Base-by-base conservation (phyloP, 345 rosid genomes). In the Sonneratia caseolaris region DNA sequence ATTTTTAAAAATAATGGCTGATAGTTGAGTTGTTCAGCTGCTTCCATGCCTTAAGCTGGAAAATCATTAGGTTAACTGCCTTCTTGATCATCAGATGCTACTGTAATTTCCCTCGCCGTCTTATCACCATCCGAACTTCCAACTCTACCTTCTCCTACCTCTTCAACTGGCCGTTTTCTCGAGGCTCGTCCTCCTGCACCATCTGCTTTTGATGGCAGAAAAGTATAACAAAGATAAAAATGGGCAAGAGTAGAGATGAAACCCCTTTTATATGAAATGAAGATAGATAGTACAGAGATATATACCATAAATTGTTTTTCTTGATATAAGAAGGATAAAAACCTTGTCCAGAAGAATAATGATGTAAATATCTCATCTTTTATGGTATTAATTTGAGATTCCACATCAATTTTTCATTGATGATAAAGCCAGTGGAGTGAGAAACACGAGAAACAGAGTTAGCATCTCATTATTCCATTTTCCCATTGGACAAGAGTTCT, bases 121-220 rank as follows among this genome's bases (percentile, higher is more conserved):
- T 77, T 79, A 75, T 75, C 72, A 66, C 77, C 76, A 59, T 80
- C 78, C 5, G 83, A 71, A 3, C 77, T 79, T 76, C 72, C 80
- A 37, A 68, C 62, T 76, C 82, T 75, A 47, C 76, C 78, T 45
- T 77, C 78, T 70, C 38, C 66, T 13, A 32, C 66, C 66, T 62
- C 66, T 62, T 73, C 79, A 45, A 57, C 77, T 62, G 70, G 76
- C 65, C 69, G 75, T 79, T 79, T 81, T 74, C 76, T 74, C 86
- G 84, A 77, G 27, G 74, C 78, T 40, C 61, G 73, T 48, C 78
- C 79, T 79, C 81, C 66, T 68, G 79, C 80, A 70, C 82, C 80
- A 59, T 70, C 66, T 80, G 68, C 74, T 73, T 79, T 55, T 73
- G 80, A 32, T 69, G 83, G 18, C 81, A 71, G 71, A 45, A 47